These are phyloP conservation scores for Trichoderma afroharzianum DNA, from an alignment of 2,329 filamentous ascomycete species.

Conservation along the genomic window DNA sequence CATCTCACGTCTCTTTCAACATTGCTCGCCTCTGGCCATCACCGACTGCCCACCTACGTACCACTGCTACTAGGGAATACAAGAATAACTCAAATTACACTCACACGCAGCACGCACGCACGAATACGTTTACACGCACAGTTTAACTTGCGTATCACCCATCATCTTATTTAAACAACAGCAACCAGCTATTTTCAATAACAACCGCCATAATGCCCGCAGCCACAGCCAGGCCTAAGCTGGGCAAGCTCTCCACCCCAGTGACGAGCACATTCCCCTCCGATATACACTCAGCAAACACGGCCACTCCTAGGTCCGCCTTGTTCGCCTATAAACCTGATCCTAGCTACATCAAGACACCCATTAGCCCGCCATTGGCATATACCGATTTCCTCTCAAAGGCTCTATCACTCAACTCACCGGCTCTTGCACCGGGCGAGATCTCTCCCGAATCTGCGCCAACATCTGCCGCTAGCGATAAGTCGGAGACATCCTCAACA, in stretches of 20 bases:
- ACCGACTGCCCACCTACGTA: not conserved
- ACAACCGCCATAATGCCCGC: constrained; percentile 42
- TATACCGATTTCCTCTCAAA: constrained; percentile 88
- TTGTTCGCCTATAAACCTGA: constrained; percentile 40
- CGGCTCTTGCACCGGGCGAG: constrained; percentile 52
- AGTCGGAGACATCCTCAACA: constrained; percentile 55
- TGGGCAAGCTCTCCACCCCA: constrained; percentile 59
- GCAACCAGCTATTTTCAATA: constrained; percentile 11
- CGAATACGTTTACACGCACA: not conserved
- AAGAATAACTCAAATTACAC: constrained; percentile 1
- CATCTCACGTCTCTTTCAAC: not conserved
- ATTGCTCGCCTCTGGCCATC: not conserved
- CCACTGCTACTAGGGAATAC: not conserved
- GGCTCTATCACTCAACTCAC: constrained; percentile 71
- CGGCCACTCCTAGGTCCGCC: constrained; percentile 63
- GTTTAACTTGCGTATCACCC: not conserved
- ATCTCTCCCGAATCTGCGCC: constrained; percentile 48
- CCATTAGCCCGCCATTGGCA: constrained; percentile 83
- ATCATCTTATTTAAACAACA: not conserved
- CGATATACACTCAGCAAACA: constrained; percentile 57
- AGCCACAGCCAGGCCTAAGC: constrained; percentile 52
- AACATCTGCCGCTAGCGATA: constrained; percentile 54
- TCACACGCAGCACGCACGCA: not conserved
- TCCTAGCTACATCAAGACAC: constrained; percentile 69
- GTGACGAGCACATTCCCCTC: constrained; percentile 61